phyloP scores from a whole-genome alignment of 495 filamentous ascomycete genomes.

The Talaromyces adpressus region DNA sequence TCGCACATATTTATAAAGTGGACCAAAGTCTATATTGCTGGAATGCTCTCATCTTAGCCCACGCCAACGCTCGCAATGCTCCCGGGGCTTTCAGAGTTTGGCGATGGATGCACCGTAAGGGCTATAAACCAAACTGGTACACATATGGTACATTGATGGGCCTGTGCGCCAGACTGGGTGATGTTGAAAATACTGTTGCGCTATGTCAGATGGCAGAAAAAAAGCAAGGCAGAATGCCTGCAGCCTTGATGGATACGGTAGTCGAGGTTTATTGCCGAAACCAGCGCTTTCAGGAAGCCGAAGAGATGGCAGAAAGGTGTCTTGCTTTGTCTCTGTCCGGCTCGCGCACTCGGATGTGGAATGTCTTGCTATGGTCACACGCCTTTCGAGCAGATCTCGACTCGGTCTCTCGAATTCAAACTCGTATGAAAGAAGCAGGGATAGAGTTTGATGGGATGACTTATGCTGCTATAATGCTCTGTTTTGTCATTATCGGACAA shows the following conservation, averaged over 20 bases:
- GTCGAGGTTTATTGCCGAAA: slow-evolving; percentile 66
- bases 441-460: slow-evolving; percentile 63
- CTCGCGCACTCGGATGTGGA: slow-evolving; percentile 64
- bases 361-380: slow-evolving; percentile 61
- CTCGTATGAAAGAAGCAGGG: slow-evolving; percentile 49
- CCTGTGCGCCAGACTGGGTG: slow-evolving; percentile 64
- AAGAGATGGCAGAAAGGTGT: slow-evolving; percentile 47
- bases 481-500: slow-evolving; percentile 52
- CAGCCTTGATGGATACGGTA: slow-evolving; percentile 54
- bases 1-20: slow-evolving; percentile 45
- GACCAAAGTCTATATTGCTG: slow-evolving; percentile 49
- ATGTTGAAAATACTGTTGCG: slow-evolving; percentile 57
- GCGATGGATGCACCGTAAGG: slow-evolving; percentile 40
- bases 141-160: slow-evolving; percentile 68
- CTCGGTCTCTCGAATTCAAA: slow-evolving; percentile 51
- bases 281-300: slow-evolving; percentile 50
- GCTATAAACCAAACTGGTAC: slow-evolving; percentile 43
- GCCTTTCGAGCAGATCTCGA: slow-evolving; percentile 58
- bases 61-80: slow-evolving; percentile 57
- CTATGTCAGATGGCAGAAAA: slow-evolving; percentile 51
- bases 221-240: slow-evolving; percentile 29
- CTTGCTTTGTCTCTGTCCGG: slow-evolving; percentile 31
- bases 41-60: slow-evolving; percentile 73
- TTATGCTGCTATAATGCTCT: slow-evolving; percentile 66
- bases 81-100: slow-evolving; percentile 55